phyloP scores from a whole-genome alignment of 805 yeast species.

The Brettanomyces sp. region DNA sequence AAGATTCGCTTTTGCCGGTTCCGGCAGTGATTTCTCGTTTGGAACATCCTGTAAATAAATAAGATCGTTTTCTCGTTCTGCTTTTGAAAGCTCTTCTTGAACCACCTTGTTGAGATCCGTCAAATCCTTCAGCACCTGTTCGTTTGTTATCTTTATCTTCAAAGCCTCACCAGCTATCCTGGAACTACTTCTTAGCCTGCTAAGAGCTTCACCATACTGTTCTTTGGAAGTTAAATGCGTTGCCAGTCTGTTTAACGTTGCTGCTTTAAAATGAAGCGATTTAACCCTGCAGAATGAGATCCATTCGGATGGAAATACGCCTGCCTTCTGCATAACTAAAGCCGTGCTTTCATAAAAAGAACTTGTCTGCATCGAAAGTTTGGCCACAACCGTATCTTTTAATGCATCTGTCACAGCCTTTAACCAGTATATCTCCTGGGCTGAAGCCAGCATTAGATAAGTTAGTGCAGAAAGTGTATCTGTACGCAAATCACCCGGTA shows the following conservation, averaged over 20 bases:
- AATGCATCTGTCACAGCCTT: conserved; percentile 44
- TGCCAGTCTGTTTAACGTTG: conserved; percentile 58
- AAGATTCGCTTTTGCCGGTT: conserved; percentile 42
- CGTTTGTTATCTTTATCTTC: conserved; percentile 32
- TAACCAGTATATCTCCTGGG: conserved; percentile 82
- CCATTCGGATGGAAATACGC: conserved; percentile 42
- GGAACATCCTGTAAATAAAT: conserved; percentile 68
- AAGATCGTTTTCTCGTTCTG: conserved; percentile 75
- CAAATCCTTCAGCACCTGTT: conserved; percentile 40
- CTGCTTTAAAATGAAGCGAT: conserved; percentile 57
- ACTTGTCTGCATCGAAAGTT: conserved; percentile 55
- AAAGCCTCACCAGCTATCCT: conserved; percentile 30
- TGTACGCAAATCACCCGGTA: conserved; percentile 37
- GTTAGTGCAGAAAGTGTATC: conserved; percentile 44
- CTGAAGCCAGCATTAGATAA: conserved; percentile 63
- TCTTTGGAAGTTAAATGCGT: conserved; percentile 33
- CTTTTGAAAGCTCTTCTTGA: conserved; percentile 34
- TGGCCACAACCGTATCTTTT: conserved; percentile 54
- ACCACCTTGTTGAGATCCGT: conserved; percentile 39
- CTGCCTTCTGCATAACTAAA: conserved; percentile 26
- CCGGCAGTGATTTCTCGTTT: conserved; percentile 25
- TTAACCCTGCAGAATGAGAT: conserved; percentile 51
- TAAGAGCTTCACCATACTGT: conserved; percentile 68
- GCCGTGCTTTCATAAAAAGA: conserved; percentile 35
- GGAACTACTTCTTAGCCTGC: conserved; percentile 39